Conservation (phyloP, 2,329 filamentous ascomycete species). For the Aulographum hederae region DNA sequence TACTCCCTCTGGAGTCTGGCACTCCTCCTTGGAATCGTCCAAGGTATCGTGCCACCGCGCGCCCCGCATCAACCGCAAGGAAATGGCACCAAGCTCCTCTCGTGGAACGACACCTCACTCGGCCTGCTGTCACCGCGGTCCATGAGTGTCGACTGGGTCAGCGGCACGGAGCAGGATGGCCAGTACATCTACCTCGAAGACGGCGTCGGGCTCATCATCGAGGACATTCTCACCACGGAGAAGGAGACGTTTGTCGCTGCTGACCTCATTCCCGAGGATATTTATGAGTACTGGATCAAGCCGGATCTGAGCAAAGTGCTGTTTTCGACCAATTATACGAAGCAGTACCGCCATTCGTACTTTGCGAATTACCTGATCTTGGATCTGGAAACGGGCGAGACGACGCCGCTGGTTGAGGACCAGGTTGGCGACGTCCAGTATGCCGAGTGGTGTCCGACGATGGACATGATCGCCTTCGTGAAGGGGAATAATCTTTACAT, state of each 20-base stretch:
- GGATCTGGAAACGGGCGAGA: constrained; percentile 37
- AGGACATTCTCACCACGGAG: constrained; percentile 41
- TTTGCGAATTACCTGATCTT: constrained; percentile 49
- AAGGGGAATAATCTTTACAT: constrained; percentile 47
- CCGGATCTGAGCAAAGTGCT: constrained; percentile 39
- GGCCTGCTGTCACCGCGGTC: neutral
- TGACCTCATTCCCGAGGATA: constrained; percentile 35
- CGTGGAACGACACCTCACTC: neutral
- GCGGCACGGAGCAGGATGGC: constrained; percentile 40
- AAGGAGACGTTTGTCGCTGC: constrained; percentile 39
- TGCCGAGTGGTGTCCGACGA: constrained; percentile 37
- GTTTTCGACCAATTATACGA: constrained; percentile 46
- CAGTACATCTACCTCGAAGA: constrained; percentile 36
- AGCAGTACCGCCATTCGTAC: constrained; percentile 51
- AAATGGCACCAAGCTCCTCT: neutral
- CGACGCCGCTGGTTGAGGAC: constrained; percentile 36
- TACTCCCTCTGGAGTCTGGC: too few relatives aligned
- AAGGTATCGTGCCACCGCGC: too few relatives aligned
- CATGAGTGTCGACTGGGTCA: constrained; percentile 30
- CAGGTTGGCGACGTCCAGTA: constrained; percentile 50
- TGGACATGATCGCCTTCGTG: constrained; percentile 41
- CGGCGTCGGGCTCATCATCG: constrained; percentile 38
- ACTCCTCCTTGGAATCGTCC: too few relatives aligned
- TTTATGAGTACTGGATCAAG: constrained; percentile 42
- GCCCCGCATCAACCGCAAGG: too few relatives aligned